Evolutionary conservation across 306 rosid species (phyloP).

Genomic region (Vigna radiata): DNA sequence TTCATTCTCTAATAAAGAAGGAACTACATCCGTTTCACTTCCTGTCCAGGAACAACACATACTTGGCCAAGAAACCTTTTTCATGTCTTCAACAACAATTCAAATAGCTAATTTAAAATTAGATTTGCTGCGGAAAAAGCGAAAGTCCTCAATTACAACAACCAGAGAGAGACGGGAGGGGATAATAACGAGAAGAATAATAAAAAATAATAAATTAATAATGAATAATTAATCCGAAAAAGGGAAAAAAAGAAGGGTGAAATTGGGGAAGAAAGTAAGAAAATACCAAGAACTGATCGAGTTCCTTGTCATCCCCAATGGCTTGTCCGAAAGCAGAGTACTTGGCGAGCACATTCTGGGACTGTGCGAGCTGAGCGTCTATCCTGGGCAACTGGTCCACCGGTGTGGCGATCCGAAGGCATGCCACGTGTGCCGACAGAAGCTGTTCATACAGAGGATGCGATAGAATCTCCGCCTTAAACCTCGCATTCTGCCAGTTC

Average conservation of each 20-base stretch:
- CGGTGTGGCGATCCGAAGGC: conserved; percentile 96
- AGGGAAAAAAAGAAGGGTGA: background rate
- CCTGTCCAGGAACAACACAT: background rate
- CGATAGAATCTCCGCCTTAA: conserved; percentile 79
- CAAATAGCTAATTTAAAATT: conserved; percentile 6
- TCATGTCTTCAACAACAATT: background rate
- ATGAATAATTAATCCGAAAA: background rate
- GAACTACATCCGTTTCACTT: background rate
- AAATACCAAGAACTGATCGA: conserved; percentile 92
- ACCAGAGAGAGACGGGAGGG: background rate
- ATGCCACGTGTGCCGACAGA: conserved; percentile 91
- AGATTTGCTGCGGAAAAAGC: background rate
- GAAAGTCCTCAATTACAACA: background rate
- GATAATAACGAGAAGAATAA: background rate
- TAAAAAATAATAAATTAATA: background rate
- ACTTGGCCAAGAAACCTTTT: background rate
- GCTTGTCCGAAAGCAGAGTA: conserved; percentile 78
- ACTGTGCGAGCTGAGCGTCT: conserved; percentile 91
- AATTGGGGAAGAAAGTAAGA: background rate
- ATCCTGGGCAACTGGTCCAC: conserved; percentile 97
- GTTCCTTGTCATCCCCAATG: conserved; percentile 79
- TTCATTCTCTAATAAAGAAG: conserved; percentile 24
- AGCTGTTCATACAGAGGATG: conserved; percentile 93
- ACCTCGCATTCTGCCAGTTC: conserved; percentile 87
- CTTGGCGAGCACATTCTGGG: conserved; percentile 93